These are phyloP conservation scores for Aotearoamyces nothofagi DNA, from an alignment of 2,329 filamentous ascomycete genomes.

Conservation along the genomic window DNA sequence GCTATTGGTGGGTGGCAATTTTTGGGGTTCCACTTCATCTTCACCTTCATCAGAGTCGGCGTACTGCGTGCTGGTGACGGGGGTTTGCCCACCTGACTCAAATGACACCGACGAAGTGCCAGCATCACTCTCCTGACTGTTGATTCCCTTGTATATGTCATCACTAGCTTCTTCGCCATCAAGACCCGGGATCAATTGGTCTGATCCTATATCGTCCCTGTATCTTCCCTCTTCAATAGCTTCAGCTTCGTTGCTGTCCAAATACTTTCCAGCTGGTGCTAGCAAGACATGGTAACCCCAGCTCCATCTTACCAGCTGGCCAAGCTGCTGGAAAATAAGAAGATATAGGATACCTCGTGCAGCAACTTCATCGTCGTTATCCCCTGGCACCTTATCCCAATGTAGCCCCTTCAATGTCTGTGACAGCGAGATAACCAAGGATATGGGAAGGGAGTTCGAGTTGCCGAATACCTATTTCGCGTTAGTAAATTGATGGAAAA, in stretches of 20 bases:
- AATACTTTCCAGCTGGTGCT: slow-evolving; percentile 65
- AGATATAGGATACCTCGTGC: slow-evolving; percentile 91
- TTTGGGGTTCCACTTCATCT: slow-evolving; percentile 24
- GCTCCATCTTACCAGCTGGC: slow-evolving; percentile 89
- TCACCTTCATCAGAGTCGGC: slow-evolving; percentile 23
- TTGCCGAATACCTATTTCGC: slow-evolving; percentile 68
- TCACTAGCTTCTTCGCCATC: slow-evolving; percentile 26
- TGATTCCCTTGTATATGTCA: slow-evolving; percentile 17
- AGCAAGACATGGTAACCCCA: slow-evolving; percentile 95
- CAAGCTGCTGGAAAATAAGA: slow-evolving; percentile 93
- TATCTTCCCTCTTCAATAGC: slow-evolving; percentile 36
- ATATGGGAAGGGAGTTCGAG: slow-evolving; percentile 95
- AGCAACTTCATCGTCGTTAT: slow-evolving; percentile 89
- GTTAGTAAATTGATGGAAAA: slow-evolving; percentile 8
- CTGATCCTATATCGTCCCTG: slow-evolving; percentile 30
- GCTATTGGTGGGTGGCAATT: slow-evolving; percentile 12
- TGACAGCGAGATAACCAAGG: slow-evolving; percentile 82
- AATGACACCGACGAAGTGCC: slow-evolving; percentile 11
- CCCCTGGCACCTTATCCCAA: slow-evolving; percentile 80
- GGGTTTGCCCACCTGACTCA: slow-evolving; percentile 19
- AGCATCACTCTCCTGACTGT: slow-evolving; percentile 7
- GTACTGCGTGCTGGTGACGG: slow-evolving; percentile 15
- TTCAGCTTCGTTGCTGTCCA: slow-evolving; percentile 28
- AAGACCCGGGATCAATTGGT: slow-evolving; percentile 29
- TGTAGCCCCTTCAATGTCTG: slow-evolving; percentile 85